Evolutionary conservation across 2,329 filamentous ascomycete genomes (phyloP), one percentile per base, ranked within the genome.

Genomic region (Cladophialophora psammophila): DNA sequence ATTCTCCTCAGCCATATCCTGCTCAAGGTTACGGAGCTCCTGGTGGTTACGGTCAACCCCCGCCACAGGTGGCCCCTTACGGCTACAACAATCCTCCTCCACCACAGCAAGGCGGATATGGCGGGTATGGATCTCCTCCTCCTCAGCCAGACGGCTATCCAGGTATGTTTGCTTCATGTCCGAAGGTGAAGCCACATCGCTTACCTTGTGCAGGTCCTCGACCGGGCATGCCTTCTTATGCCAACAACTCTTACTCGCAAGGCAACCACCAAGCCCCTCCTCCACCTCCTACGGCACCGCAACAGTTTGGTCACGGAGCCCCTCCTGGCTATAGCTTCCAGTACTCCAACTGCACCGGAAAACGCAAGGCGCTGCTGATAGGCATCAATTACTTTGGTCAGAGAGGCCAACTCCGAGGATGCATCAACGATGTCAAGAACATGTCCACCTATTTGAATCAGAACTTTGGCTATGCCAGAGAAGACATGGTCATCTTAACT

Each of bases 381-480:
- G 94, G 94, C 63, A 97, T 97, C 83, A 97, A 97, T 81, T 97
- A 98, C 81, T 97, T 97, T 77, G 90, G 91, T 60, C 94, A 97
- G 80, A 88, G 92, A 65, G 94, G 94, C 34, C 92, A 97, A 83
- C 84, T 97, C 56, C 86, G 93, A 65, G 94, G 94, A 54, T 98
- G 94, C 76, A 97, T 97, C 83, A 97, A 98, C 77, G 94, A 98
- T 77, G 94, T 97, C 52, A 92, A 94, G 80, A 97, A 97, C 82
- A 96, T 98, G 93, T 96, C 93, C 26, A 86, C 87, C 58, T 98
- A 97, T 77, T 83, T 98, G 66, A 92, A 92, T 70, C 88, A 94
- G 78, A 89, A 93, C 76, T 97, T 96, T 78, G 91, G 91, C 35
- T 98, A 98, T 79, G 93, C 93, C 80, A 85, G 93, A 66, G 94